These are phyloP conservation scores for Cryptococcus sp. DNA, from an alignment of 1,284 basidiomycete species.

Conservation along the genomic window DNA sequence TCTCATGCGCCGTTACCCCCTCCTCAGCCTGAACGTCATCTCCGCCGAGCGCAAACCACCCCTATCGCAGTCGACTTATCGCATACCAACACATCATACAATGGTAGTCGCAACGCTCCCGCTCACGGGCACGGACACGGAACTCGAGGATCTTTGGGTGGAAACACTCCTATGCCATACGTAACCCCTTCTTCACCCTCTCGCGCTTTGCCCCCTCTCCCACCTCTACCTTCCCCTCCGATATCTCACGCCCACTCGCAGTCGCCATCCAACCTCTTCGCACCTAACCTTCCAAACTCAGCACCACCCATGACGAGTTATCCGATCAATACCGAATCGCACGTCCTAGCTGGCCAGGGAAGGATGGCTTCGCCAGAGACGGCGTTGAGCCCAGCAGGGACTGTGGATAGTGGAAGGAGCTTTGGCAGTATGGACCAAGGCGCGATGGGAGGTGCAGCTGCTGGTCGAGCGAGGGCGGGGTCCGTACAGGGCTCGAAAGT, in stretches of 20 bases:
- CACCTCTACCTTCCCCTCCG: slow-evolving; percentile 13
- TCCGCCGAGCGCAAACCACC: slow-evolving; percentile 33
- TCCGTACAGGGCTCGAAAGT: slow-evolving; percentile 22
- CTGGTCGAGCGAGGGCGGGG: slow-evolving; percentile 20
- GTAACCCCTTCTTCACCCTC: slow-evolving; percentile 24
- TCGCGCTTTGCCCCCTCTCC: slow-evolving; percentile 32
- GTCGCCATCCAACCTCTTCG: slow-evolving; percentile 5
- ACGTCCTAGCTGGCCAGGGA: not conserved
- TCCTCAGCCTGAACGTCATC: slow-evolving; percentile 40
- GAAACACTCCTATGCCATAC: not conserved
- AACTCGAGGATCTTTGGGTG: no score
- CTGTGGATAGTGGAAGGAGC: slow-evolving; percentile 17
- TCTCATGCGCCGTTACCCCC: slow-evolving; percentile 35
- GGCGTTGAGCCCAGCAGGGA: slow-evolving; percentile 19
- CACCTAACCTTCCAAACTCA: not conserved
- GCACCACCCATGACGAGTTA: slow-evolving; percentile 10
- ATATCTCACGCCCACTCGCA: slow-evolving; percentile 6
- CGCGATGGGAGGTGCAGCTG: no score
- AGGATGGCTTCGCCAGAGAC: slow-evolving; percentile 35
- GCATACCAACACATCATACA: slow-evolving; percentile 4
- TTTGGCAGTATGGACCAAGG: slow-evolving; percentile 19
- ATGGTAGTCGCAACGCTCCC: slow-evolving; percentile 9
- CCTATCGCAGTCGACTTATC: slow-evolving; percentile 15
- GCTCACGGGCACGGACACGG: no score
- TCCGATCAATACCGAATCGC: not conserved